A percentile compares a stretch with the other conserved stretches of the same genome.
phyloP scores from a whole-genome alignment of 1,284 basidiomycete species.

The Rhodotorula sp. region DNA sequence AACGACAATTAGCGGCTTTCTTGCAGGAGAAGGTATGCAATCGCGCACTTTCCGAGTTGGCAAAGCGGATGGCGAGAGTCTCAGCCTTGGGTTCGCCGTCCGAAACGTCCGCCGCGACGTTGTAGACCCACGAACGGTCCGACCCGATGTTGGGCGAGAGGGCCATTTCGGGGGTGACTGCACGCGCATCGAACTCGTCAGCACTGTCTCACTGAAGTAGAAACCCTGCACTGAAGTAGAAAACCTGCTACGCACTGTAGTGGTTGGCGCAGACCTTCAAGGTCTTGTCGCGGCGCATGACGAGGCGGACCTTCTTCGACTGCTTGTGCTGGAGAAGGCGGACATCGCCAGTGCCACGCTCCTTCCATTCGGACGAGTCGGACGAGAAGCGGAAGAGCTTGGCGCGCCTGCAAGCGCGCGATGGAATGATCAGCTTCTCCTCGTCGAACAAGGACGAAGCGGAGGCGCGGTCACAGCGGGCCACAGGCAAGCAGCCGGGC shows the following conservation, averaged over 20 bases:
- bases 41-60: constrained; percentile 89
- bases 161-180: constrained; percentile 87
- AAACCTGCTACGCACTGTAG: constrained; percentile 63
- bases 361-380: constrained; percentile 88
- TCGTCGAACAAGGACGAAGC: too few species aligned
- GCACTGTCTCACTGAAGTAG: background rate
- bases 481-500: too few species aligned
- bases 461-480: too few species aligned
- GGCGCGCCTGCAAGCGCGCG: constrained; percentile 67
- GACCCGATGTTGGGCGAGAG: constrained; percentile 98
- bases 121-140: constrained; percentile 95
- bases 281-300: constrained; percentile 99
- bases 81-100: constrained; percentile 84
- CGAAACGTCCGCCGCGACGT: constrained; percentile 91
- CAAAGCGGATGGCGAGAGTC: constrained; percentile 97
- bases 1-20: background rate
- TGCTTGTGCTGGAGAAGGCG: constrained; percentile 83
- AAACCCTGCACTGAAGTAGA: too few species aligned
- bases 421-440: background rate
- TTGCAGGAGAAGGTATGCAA: too few species aligned
- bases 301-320: constrained; percentile 87
- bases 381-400: constrained; percentile 96
- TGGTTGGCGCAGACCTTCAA: constrained; percentile 99
- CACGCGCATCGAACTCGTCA: too few species aligned
- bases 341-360: constrained; percentile 89